phyloP scores from a whole-genome alignment of 2,329 filamentous ascomycete genomes.

The Aspergillus hiratsukae region DNA sequence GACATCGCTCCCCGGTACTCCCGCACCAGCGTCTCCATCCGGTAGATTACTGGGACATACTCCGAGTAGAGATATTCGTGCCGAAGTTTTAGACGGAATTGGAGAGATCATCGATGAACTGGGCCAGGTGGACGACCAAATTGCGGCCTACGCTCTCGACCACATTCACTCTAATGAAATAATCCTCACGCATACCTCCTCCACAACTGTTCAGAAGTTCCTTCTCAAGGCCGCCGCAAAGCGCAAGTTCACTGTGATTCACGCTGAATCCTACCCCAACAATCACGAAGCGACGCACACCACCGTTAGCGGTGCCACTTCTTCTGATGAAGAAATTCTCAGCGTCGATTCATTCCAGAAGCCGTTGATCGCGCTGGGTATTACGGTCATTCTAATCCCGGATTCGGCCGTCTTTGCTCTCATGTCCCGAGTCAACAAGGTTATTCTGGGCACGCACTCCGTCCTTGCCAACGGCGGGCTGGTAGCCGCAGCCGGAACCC shows the following conservation, averaged over 20 bases:
- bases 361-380: constrained; percentile 70
- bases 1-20: constrained; percentile 38
- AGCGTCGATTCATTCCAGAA: constrained; percentile 61
- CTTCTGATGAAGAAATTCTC: constrained; percentile 46
- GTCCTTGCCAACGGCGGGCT: constrained; percentile 86
- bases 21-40: constrained; percentile 31
- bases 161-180: constrained; percentile 93
- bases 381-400: constrained; percentile 76
- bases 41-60: constrained; percentile 27
- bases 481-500: constrained; percentile 77
- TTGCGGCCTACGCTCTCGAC: constrained; percentile 80
- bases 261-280: constrained; percentile 70
- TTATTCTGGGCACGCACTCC: constrained; percentile 81
- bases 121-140: constrained; percentile 86
- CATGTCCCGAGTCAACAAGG: constrained; percentile 93
- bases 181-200: constrained; percentile 83
- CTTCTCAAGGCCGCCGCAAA: constrained; percentile 81
- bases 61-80: constrained; percentile 64
- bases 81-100: constrained; percentile 90
- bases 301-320: constrained; percentile 53
- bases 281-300: constrained; percentile 61
- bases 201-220: constrained; percentile 82
- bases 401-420: constrained; percentile 86
- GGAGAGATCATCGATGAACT: constrained; percentile 95
- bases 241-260: constrained; percentile 85